These are phyloP conservation scores for Debaryomyces psychrophilus DNA, from an alignment of 1,139 yeast species.

Conservation along the genomic window DNA sequence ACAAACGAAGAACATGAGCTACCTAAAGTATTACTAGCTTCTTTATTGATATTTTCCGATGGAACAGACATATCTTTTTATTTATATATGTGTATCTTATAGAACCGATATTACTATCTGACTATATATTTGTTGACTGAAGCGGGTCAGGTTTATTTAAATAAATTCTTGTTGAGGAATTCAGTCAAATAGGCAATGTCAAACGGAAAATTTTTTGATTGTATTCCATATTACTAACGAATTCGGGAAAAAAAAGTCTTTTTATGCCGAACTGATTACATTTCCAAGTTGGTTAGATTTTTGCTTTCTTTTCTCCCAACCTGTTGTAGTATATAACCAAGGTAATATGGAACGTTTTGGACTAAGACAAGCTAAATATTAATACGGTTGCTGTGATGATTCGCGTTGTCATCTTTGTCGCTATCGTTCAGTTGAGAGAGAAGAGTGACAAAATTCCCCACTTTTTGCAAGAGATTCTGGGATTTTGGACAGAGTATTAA, in stretches of 20 bases:
- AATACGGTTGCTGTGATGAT: too few relatives aligned
- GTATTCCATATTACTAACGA: background rate
- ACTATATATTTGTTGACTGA: background rate
- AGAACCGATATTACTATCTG: background rate
- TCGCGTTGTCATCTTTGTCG: too few relatives aligned
- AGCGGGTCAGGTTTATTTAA: background rate
- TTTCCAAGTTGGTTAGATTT: background rate
- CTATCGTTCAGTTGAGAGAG: too few relatives aligned
- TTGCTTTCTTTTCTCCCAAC: too few relatives aligned
- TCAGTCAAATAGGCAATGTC: background rate
- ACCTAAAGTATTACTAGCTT: background rate
- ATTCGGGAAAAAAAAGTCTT: background rate
- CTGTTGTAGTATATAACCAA: too few relatives aligned
- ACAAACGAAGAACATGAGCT: conserved; percentile 2
- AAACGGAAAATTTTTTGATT: background rate
- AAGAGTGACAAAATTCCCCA: background rate
- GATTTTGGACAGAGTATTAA: too few relatives aligned
- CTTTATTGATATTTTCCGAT: background rate
- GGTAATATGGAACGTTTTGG: too few relatives aligned
- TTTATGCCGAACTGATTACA: background rate
- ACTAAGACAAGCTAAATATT: too few relatives aligned
- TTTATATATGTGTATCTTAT: background rate
- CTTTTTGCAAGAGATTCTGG: background rate
- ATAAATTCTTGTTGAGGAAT: background rate
- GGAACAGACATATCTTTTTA: background rate